Percentiles rank a stretch among this genome's conserved stretches.
phyloP scores from a whole-genome alignment of 176 grass and related monocot genomes.

The Microstegium vimineum region DNA sequence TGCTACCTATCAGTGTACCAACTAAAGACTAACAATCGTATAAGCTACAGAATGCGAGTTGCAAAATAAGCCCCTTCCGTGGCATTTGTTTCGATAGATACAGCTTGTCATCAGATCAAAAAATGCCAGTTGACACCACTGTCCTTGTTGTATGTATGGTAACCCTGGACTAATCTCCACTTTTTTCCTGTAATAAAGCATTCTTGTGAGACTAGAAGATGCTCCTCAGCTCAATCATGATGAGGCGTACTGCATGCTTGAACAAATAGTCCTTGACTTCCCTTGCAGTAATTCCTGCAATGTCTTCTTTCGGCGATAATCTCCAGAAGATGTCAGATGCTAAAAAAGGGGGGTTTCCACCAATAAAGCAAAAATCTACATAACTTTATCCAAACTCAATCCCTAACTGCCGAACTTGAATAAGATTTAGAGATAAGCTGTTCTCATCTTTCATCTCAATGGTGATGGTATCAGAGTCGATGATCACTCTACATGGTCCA shows the following conservation, averaged over 20 bases:
- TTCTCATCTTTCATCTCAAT: constrained; percentile 45
- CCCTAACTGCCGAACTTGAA: constrained; percentile 10
- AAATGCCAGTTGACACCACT: neutral
- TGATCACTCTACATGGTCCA: constrained; percentile 52
- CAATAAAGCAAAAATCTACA: neutral
- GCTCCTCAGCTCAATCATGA: neutral
- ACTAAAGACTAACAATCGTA: constrained; percentile 7
- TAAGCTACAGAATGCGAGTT: neutral
- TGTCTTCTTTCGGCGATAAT: neutral
- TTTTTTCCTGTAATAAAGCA: neutral
- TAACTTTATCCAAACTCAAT: constrained; percentile 59
- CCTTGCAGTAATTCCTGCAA: neutral
- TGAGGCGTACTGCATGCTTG: neutral
- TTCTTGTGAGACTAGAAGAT: neutral
- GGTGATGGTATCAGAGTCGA: constrained; percentile 30
- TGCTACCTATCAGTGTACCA: neutral
- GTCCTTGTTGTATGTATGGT: neutral
- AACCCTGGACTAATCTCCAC: neutral
- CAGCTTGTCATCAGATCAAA: neutral
- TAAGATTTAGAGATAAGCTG: constrained; percentile 9
- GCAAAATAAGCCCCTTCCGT: neutral
- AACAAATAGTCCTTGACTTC: neutral
- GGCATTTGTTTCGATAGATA: constrained; percentile 1
- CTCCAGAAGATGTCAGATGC: neutral
- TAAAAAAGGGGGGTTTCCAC: neutral